These are phyloP conservation scores for Arctium lappa DNA, from an alignment of 129 eudicot species.

Conservation along the genomic window DNA sequence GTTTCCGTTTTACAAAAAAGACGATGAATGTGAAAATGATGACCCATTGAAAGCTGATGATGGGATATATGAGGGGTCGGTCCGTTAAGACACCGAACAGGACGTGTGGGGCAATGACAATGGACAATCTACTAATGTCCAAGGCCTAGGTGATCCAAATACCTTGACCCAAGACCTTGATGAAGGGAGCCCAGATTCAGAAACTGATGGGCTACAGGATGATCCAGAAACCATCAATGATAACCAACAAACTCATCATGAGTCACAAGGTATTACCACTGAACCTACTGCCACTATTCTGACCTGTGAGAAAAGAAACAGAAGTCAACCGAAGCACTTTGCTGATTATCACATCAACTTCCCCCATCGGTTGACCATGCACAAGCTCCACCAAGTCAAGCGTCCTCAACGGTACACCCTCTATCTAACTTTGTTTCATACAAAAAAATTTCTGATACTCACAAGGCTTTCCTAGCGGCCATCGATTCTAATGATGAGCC, in stretches of 20 bases:
- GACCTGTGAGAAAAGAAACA: background rate
- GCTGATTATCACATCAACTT: background rate
- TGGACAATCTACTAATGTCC: background rate
- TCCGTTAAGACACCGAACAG: no score
- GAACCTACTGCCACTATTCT: no score
- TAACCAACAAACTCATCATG: background rate
- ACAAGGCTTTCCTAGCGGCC: background rate
- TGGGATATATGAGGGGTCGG: no score
- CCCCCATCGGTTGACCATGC: slow-evolving; percentile 7
- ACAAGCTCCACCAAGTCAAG: background rate
- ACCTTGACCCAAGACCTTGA: background rate
- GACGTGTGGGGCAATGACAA: no score
- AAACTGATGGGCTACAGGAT: background rate
- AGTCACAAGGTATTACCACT: background rate
- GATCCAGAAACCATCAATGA: background rate
- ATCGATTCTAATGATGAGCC: background rate
- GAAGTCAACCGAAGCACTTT: background rate
- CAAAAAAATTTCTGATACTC: background rate
- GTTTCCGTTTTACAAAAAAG: background rate
- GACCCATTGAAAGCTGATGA: no score
- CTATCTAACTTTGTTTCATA: slow-evolving; percentile 8
- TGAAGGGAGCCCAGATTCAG: background rate
- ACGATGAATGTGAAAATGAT: no score
- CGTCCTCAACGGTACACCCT: slow-evolving; percentile 1
- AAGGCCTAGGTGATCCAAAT: no score